phyloP scores from a whole-genome alignment of 805 yeast genomes.

The Metschnikowia amazonensis region DNA sequence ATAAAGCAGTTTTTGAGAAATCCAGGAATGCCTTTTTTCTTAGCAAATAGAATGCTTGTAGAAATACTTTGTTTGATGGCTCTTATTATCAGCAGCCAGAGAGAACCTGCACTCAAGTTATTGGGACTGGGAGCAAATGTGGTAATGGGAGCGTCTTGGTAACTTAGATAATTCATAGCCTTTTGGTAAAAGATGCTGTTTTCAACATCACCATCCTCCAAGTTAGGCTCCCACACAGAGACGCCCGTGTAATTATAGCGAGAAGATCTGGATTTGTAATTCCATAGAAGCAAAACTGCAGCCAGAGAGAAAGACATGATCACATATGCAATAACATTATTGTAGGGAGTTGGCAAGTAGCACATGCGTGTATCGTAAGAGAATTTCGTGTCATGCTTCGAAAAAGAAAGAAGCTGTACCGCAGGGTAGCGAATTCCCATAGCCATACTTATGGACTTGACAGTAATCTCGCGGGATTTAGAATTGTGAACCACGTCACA shows the following conservation, averaged over 20 bases:
- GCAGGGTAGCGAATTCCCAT: constrained; percentile 41
- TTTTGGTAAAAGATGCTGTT: constrained; percentile 21
- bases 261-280: constrained; percentile 25
- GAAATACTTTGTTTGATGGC: not conserved
- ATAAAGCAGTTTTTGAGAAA: constrained; percentile 11
- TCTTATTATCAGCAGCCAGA: not conserved
- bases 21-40: constrained; percentile 1
- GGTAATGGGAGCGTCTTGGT: constrained; percentile 24
- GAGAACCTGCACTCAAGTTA: not conserved
- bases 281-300: constrained; percentile 26
- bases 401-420: constrained; percentile 34
- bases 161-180: constrained; percentile 27
- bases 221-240: constrained; percentile 1
- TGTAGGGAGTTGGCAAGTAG: constrained; percentile 45
- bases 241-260: constrained; percentile 24
- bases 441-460: constrained; percentile 39
- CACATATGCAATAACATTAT: constrained; percentile 37
- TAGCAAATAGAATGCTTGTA: not conserved
- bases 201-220: constrained; percentile 13
- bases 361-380: constrained; percentile 40
- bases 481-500: constrained; percentile 18
- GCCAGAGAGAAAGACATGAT: constrained; percentile 33
- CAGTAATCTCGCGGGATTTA: constrained; percentile 33
- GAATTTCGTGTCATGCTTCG: constrained; percentile 10
- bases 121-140: constrained; percentile 1